Conservation (phyloP, 139 green algal genomes). For the Ettlia oleoabundans region DNA sequence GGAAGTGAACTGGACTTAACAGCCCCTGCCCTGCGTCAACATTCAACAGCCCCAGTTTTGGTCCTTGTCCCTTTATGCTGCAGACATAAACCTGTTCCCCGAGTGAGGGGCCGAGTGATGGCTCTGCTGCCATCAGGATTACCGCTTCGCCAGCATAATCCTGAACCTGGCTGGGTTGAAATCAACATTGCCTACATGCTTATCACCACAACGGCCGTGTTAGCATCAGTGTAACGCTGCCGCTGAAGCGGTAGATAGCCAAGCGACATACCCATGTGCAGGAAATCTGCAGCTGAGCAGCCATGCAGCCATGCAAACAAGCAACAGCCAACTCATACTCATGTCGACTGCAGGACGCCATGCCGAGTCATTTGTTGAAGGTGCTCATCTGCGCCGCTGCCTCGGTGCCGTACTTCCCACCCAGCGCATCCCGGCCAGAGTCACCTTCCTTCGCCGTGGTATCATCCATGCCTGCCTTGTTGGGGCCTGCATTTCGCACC, state of each 20-base stretch:
- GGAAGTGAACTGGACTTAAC: too few species aligned
- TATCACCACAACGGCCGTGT: too few species aligned
- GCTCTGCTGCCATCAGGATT: background rate
- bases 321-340: too few species aligned
- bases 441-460: conserved; percentile 1
- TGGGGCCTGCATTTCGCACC: conserved; percentile 19
- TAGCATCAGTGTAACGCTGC: too few species aligned
- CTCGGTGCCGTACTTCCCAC: conserved; percentile 9
- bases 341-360: too few species aligned
- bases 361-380: background rate
- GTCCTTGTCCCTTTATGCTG: background rate
- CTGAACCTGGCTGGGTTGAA: background rate
- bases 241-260: too few species aligned
- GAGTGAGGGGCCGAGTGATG: background rate
- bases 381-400: background rate
- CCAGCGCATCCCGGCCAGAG: background rate
- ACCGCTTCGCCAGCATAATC: too few species aligned
- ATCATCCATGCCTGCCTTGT: conserved; percentile 7
- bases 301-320: too few species aligned
- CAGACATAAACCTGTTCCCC: conserved; percentile 10
- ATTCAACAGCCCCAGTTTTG: background rate
- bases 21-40: background rate
- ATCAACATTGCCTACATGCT: too few species aligned
- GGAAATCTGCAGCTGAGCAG: too few species aligned
- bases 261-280: too few species aligned